Evolutionary conservation across 2,329 filamentous ascomycete genomes (phyloP).

Genomic region (Fusarium equiseti): DNA sequence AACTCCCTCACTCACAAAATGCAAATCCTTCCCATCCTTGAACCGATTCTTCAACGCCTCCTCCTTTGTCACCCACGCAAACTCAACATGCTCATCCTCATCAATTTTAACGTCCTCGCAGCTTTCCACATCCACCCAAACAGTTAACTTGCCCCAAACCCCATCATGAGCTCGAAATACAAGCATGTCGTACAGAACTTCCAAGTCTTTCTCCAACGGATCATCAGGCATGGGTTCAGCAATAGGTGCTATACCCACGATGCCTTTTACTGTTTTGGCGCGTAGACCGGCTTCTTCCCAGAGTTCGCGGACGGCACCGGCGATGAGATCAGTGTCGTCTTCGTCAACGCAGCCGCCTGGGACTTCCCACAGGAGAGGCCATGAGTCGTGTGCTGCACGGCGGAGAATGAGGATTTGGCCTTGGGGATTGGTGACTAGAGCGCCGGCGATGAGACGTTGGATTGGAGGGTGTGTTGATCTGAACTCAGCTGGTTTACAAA

Average conservation of each 20-base stretch:
- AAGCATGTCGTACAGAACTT: constrained; percentile 40
- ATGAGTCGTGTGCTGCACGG: constrained; percentile 46
- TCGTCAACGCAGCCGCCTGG: constrained; percentile 44
- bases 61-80: constrained; percentile 55
- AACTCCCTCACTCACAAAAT: constrained; percentile 52
- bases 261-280: constrained; percentile 45
- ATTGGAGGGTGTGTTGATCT: constrained; percentile 38
- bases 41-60: constrained; percentile 48
- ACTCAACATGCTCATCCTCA: constrained; percentile 55
- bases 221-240: constrained; percentile 8
- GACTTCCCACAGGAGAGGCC: constrained; percentile 46
- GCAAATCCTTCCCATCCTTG: constrained; percentile 46
- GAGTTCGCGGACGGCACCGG: constrained; percentile 57
- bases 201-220: constrained; percentile 38
- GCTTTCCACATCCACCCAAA: constrained; percentile 47
- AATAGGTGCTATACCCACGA: constrained; percentile 28
- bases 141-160: constrained; percentile 49
- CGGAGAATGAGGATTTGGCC: constrained; percentile 44
- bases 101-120: constrained; percentile 48
- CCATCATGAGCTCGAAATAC: constrained; percentile 43
- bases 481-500: constrained; percentile 29
- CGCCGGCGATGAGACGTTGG: constrained; percentile 43
- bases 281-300: constrained; percentile 59
- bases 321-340: constrained; percentile 38
- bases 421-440: constrained; percentile 38